phyloP scores from a whole-genome alignment of 2,329 filamentous ascomycete genomes.

The Fusarium sp. region DNA sequence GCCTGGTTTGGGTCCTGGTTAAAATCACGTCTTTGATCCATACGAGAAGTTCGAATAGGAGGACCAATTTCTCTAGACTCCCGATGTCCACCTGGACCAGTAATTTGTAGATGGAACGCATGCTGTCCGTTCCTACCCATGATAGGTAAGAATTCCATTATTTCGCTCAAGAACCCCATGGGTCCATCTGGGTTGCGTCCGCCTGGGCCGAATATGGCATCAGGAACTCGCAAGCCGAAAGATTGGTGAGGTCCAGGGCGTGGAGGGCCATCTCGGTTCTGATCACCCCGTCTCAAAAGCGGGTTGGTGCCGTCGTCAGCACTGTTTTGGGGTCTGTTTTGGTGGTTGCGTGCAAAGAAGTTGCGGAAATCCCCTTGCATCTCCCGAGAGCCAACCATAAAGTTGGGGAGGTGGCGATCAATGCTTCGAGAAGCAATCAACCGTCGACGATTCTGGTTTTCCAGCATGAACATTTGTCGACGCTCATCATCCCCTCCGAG shows the following conservation, averaged over 20 bases:
- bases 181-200: conserved; percentile 59
- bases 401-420: conserved; percentile 66
- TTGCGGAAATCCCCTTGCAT: conserved; percentile 63
- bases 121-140: conserved; percentile 60
- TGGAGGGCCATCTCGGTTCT: conserved; percentile 59
- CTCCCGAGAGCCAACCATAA: conserved; percentile 66
- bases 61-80: conserved; percentile 63
- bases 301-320: conserved; percentile 89
- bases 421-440: conserved; percentile 49
- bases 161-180: conserved; percentile 65
- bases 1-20: conserved; percentile 76
- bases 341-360: conserved; percentile 64
- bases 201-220: conserved; percentile 56
- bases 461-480: conserved; percentile 61
- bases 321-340: conserved; percentile 62
- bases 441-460: conserved; percentile 58
- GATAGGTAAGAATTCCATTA: conserved; percentile 65
- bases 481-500: conserved; percentile 60
- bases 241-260: conserved; percentile 63
- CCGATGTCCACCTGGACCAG: conserved; percentile 59
- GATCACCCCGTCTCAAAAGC: conserved; percentile 74
- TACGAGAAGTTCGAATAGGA: conserved; percentile 55
- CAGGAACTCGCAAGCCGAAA: conserved; percentile 64
- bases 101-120: conserved; percentile 70
- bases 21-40: conserved; percentile 61